A percentile compares a stretch with the other conserved stretches of the same genome.
These are phyloP conservation scores for Nidularia pulvinata DNA, from an alignment of 768 basidiomycete genomes.

Conservation along the genomic window DNA sequence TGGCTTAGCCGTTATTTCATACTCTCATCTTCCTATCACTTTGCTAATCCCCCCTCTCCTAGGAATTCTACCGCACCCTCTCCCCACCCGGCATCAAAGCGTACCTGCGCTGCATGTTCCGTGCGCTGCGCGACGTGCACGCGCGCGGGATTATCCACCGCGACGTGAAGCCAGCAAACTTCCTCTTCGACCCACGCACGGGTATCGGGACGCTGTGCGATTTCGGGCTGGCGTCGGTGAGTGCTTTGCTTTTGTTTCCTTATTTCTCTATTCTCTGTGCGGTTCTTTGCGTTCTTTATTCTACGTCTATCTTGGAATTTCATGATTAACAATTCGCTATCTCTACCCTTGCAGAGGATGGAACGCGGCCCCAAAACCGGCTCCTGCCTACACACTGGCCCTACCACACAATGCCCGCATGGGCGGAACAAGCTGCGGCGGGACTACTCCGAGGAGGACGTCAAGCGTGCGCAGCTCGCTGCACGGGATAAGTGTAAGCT, in stretches of 20 bases:
- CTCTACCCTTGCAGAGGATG: constrained; percentile 44
- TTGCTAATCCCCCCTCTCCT: background rate
- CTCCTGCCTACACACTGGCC: constrained; percentile 77
- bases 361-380: constrained; percentile 46
- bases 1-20: too few species aligned
- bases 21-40: background rate
- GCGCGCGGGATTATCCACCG: constrained; percentile 88
- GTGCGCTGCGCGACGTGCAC: constrained; percentile 89
- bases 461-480: constrained; percentile 61
- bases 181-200: constrained; percentile 86
- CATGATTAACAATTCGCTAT: background rate
- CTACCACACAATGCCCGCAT: constrained; percentile 64
- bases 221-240: constrained; percentile 93
- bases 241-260: constrained; percentile 29
- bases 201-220: constrained; percentile 89
- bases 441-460: constrained; percentile 43
- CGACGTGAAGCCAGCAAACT: constrained; percentile 98
- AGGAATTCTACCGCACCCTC: constrained; percentile 81
- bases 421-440: constrained; percentile 49
- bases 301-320: too few species aligned
- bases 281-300: background rate
- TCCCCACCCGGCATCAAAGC: constrained; percentile 77
- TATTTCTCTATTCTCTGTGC: background rate
- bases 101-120: constrained; percentile 91
- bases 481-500: constrained; percentile 51